These are phyloP conservation scores for Taphrina sp. DNA, from an alignment of 1,139 yeast species.

Conservation along the genomic window DNA sequence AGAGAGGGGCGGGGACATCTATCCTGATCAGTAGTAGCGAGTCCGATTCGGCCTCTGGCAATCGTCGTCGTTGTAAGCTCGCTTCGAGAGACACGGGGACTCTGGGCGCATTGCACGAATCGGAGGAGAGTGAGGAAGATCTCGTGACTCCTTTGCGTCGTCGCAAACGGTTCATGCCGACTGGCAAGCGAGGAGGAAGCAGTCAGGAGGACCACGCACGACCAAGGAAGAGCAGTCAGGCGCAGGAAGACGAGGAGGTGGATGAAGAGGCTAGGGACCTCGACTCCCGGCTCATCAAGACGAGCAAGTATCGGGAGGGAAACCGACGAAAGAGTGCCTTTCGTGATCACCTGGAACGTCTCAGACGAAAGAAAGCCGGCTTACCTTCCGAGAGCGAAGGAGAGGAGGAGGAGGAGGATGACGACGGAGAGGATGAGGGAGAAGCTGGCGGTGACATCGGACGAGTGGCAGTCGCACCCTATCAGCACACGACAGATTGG, in stretches of 20 bases:
- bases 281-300: conserved; percentile 5
- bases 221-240: not conserved
- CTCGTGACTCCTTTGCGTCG: conserved; percentile 20
- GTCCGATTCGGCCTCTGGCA: not conserved
- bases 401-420: not conserved
- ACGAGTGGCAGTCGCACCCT: not conserved
- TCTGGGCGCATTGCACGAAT: too few species aligned
- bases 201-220: not conserved
- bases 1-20: too few species aligned
- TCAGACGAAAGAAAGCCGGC: conserved; percentile 26
- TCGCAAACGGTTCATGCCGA: conserved; percentile 21
- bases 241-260: not conserved
- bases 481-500: conserved; percentile 6
- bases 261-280: conserved; percentile 11
- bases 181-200: not conserved
- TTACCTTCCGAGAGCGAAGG: conserved; percentile 13
- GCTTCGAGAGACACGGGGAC: not conserved
- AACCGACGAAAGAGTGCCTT: conserved; percentile 12
- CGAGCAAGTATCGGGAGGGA: conserved; percentile 3
- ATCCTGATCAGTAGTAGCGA: not conserved
- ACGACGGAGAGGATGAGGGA: not conserved
- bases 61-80: not conserved
- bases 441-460: not conserved
- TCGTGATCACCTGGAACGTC: conserved; percentile 10
- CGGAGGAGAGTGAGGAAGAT: conserved; percentile 31